These are phyloP conservation scores for Pleurotus sapidus DNA, from an alignment of 768 basidiomycete species.

Conservation along the genomic window DNA sequence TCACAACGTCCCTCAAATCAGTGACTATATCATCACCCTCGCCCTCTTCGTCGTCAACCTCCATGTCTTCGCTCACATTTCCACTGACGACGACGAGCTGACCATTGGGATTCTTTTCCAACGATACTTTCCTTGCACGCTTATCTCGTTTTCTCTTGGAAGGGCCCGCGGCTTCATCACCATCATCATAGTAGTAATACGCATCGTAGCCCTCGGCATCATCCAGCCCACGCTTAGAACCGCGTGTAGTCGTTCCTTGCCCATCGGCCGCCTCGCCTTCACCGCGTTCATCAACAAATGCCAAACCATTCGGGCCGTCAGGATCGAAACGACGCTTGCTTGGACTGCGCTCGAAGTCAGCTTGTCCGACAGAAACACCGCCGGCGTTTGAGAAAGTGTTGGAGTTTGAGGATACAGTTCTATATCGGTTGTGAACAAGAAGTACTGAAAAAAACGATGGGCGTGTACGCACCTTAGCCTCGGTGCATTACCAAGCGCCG, in stretches of 20 bases:
- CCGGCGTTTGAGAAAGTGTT: conserved; percentile 1
- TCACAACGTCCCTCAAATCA: conserved; percentile 32
- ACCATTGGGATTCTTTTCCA: neutral
- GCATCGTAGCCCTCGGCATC: conserved; percentile 13
- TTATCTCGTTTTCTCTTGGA: conserved; percentile 44
- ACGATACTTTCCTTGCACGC: conserved; percentile 42
- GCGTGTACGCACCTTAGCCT: neutral
- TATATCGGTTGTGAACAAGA: neutral
- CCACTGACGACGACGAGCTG: conserved; percentile 1
- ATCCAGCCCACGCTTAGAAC: conserved; percentile 48
- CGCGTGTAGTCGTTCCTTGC: conserved; percentile 29
- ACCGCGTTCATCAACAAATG: neutral
- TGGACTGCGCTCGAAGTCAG: neutral
- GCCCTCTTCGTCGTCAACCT: conserved; percentile 39
- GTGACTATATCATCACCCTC: conserved; percentile 37
- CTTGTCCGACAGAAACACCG: conserved; percentile 1
- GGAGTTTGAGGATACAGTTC: conserved; percentile 4
- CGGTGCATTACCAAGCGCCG: neutral
- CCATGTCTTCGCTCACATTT: conserved; percentile 37
- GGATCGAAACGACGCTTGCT: neutral
- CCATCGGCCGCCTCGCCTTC: neutral
- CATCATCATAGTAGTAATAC: conserved; percentile 31
- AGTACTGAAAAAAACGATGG: neutral
- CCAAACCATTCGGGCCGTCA: conserved; percentile 2
- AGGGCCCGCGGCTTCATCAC: conserved; percentile 32